These are phyloP conservation scores for Kwoniella shandongensis DNA, from an alignment of 768 basidiomycete species.

Conservation along the genomic window DNA sequence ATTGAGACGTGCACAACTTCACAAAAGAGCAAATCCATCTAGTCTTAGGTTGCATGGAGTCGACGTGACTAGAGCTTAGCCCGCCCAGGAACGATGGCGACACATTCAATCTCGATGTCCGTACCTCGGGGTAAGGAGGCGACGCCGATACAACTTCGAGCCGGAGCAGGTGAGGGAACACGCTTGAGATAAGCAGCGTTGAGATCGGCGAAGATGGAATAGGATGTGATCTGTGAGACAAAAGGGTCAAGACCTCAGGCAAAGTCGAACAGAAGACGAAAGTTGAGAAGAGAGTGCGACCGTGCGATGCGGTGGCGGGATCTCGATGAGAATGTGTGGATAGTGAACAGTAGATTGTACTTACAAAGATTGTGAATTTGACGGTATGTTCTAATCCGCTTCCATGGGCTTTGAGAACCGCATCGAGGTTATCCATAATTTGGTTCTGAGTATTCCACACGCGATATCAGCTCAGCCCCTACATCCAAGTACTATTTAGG, in stretches of 20 bases:
- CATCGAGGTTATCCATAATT: constrained; percentile 29
- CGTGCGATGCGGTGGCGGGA: too few relatives aligned
- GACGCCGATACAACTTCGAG: constrained; percentile 65
- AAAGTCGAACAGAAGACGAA: too few relatives aligned
- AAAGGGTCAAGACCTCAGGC: too few relatives aligned
- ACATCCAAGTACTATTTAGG: too few relatives aligned
- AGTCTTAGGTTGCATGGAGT: too few relatives aligned
- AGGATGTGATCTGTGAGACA: constrained; percentile 21
- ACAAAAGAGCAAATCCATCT: too few relatives aligned
- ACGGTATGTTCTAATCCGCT: constrained; percentile 19
- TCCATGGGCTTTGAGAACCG: constrained; percentile 24
- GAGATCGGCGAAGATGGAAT: constrained; percentile 17
- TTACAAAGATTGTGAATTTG: constrained; percentile 27
- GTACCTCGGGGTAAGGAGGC: constrained; percentile 60
- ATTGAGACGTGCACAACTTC: too few relatives aligned
- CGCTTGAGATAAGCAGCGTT: constrained; percentile 14
- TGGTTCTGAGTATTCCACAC: constrained; percentile 18
- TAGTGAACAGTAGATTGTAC: constrained; percentile 4
- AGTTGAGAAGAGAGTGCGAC: too few relatives aligned
- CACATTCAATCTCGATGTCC: constrained; percentile 65
- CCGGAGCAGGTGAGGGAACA: constrained; percentile 55
- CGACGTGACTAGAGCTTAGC: too few relatives aligned
- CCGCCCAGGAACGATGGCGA: constrained; percentile 52
- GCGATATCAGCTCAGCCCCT: neutral
- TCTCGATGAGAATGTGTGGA: too few relatives aligned